phyloP scores from a whole-genome alignment of 495 filamentous ascomycete genomes.

The Podospora didyma region DNA sequence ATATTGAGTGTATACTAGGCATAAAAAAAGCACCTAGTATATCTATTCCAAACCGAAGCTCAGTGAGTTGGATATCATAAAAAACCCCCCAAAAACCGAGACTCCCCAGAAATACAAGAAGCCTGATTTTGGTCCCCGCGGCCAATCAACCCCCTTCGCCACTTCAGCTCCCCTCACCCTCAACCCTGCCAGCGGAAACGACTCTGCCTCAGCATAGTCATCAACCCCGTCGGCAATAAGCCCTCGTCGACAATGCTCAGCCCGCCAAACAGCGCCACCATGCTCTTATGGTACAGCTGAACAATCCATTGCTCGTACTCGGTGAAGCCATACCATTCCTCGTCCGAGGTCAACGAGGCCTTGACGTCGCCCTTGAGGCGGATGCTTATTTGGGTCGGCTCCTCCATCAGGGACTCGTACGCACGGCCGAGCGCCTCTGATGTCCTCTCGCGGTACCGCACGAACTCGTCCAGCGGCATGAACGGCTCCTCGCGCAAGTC shows the following conservation, averaged over 20 bases:
- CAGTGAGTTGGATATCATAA: too few relatives aligned
- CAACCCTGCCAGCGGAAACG: slow-evolving; percentile 26
- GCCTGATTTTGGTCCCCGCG: too few relatives aligned
- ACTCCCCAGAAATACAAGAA: too few relatives aligned
- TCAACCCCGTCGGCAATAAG: slow-evolving; percentile 50
- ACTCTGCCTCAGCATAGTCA: slow-evolving; percentile 41
- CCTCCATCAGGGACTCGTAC: slow-evolving; percentile 13
- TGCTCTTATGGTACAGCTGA: slow-evolving; percentile 46
- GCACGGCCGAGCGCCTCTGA: slow-evolving; percentile 14
- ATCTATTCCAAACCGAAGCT: too few relatives aligned
- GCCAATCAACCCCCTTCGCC: too few relatives aligned
- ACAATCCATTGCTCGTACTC: slow-evolving; percentile 46
- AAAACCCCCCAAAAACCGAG: too few relatives aligned
- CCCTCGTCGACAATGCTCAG: slow-evolving; percentile 48
- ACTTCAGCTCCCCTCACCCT: background rate
- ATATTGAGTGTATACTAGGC: too few relatives aligned
- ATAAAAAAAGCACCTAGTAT: too few relatives aligned
- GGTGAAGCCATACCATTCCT: slow-evolving; percentile 9
- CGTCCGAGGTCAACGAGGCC: slow-evolving; percentile 14
- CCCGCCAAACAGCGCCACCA: slow-evolving; percentile 47
- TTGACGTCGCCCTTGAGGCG: slow-evolving; percentile 9
- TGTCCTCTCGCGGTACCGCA: slow-evolving; percentile 37
- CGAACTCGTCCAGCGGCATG: slow-evolving; percentile 47
- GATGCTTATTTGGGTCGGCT: slow-evolving; percentile 7
- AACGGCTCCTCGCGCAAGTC: slow-evolving; percentile 30